Evolutionary conservation across 75 land plant species (phyloP), one percentile per base, ranked within the genome.

Genomic region (Ceratopteris richardii): DNA sequence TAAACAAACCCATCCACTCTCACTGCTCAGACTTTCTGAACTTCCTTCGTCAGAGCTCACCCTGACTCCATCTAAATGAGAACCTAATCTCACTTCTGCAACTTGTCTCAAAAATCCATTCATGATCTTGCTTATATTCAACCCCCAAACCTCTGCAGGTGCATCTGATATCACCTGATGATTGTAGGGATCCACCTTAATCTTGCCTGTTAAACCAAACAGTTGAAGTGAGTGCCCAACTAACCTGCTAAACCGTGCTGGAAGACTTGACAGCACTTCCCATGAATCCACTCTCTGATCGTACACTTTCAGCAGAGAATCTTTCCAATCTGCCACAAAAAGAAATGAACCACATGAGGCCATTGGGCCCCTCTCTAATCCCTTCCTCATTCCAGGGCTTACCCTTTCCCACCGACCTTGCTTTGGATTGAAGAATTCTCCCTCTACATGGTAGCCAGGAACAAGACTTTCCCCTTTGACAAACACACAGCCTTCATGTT

Each of bases 261-360:
- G 68, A 31, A 66, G 63, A 27, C 44, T 14, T 3, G 33, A 36
- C 14, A 59, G n/a, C 14, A 47, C 37, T 42, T 24, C 66, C 68
- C 68, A 66, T 22, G 64, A 29, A 26, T 59, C 68, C 0, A 16
- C 31, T 22, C 31, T 48, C 24, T 20, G 18, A 43, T 16, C 51
- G 37, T 58, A 66, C 37, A 59, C 50, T 47, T 66, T 66, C 25
- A 66, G 64, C 43, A 51, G 67, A 17, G 29, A 47, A 61, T 66
- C 68, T 21, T 66, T 61, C 66, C 66, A 66, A n/a, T 59, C 68
- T 21, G 64, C 68, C 19, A 66, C 68, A 47, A 58, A 66, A 10
- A 66, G 27, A 13, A 21, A 24, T 2, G 65, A 41, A n/a, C 28
- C 37, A 13, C 50, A 44, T 16, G 68, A 66, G 10, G 63, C 48